Evolutionary conservation across 2,329 filamentous ascomycete species (phyloP), one percentile per base, ranked within the genome.

Genomic region (Sclerotinia minor): DNA sequence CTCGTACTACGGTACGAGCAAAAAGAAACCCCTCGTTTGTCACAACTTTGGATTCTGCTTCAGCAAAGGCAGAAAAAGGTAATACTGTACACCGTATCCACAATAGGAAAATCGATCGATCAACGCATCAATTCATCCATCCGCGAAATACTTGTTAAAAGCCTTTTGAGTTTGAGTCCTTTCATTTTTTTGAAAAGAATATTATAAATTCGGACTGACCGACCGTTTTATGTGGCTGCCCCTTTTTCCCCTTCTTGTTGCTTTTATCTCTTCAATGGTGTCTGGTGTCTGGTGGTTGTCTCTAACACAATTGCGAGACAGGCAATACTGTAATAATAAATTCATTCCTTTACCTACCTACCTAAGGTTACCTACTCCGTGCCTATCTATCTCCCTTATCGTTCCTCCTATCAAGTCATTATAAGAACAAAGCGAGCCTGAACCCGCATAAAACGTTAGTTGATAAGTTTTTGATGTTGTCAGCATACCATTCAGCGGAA

Each of bases 401-500:
- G 38, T 41, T 15, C 53, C 21, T 7, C 21, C 53, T 15, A 57
- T 17, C 53, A n/a, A 38, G 3, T 26, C 8, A 13, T 15, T 17
- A 21, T 35, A 64, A 55, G 50, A 64, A 64, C 50, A 64, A 64
- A 54, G 58, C 38, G 26, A 60, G 24, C 45, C 61, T 64, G 38
- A 64, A 64, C 38, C 49, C 19, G 35, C 49, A 64, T 54, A n/a
- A 64, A 64, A 29, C 7, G 21, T 24, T 50, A 8, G 45, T 64
- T 35, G 35, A 8, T 50, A 19, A 44, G 9, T 38, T 21, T 19
- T 53, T 32, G 5, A 35, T 53, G 53, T 11, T 45, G 49, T 54
- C 49, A 64, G 61, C 49, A 38, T 52, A 52, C 59, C 45, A 63
- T 63, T 38, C n/a, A 63, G 59, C 29, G n/a, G 38, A 59, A 63